Evolutionary conservation across 768 basidiomycete species (phyloP), one percentile per base, ranked within the genome.

Genomic region (Nevesoporus exiguus): DNA sequence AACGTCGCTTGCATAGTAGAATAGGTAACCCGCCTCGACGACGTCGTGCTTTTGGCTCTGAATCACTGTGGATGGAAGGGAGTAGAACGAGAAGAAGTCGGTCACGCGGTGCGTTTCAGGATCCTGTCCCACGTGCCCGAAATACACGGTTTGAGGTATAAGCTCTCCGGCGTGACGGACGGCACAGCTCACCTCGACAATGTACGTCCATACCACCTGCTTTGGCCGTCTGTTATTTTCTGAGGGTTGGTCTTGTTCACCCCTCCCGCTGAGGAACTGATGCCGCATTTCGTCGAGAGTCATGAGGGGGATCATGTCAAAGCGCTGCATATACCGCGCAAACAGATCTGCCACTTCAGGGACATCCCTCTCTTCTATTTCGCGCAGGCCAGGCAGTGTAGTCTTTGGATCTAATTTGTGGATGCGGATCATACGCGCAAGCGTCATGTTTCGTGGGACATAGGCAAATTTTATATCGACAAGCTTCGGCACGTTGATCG

Each of bases 31-130:
- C 0, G 95, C 96, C 61, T 99, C 86, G 37, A 99, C 80, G 27
- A 83, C 63, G 19, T 80, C 77, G 66, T 93, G 73, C 59, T 85
- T 89, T n/a, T 77, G 57, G 60, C 83, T 84, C 49, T 83, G 80
- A 67, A 98, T 92, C 56, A 98, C 85, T 1, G 93, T 90, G 5
- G 96, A 98, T 0, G 97, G 96, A 22, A 99, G 83, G 14, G 90
- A 90, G 71, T 97, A 99, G 76, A 98, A 96, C 9, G 96, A 95
- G 73, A 98, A 88, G 66, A 95, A 90, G 73, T 99, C 97, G 2
- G 96, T 98, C 62, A 99, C 86, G 57, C 80, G 79, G 55, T 88
- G 83, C 3, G 88, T 88, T 54, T 81, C 72, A 2, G 90, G 88
- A 70, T 98, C 81, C 95, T 98, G 57, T 22, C 36, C 21, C 45